Evolutionary conservation across 768 basidiomycete species (phyloP).

Genomic region (Boletus rufocinnamomeus): DNA sequence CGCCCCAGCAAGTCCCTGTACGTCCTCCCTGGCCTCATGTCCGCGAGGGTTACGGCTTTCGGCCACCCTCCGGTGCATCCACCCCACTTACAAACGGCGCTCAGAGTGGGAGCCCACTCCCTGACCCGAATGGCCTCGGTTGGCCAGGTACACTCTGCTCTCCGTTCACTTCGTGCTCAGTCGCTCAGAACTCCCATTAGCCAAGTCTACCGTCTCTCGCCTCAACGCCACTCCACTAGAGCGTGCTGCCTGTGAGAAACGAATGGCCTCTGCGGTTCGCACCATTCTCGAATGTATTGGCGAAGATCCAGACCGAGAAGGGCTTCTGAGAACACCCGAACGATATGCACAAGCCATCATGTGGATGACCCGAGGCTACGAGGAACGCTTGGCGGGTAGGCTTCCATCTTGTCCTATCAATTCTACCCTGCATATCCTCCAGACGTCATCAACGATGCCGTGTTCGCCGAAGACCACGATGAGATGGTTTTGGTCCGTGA

Average conservation of each 20-base stretch:
- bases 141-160: constrained; percentile 74
- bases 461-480: constrained; percentile 98
- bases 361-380: constrained; percentile 99
- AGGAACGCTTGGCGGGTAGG: constrained; percentile 87
- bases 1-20: constrained; percentile 16
- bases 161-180: constrained; percentile 7
- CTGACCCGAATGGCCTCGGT: constrained; percentile 74
- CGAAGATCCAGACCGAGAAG: constrained; percentile 96
- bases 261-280: constrained; percentile 81
- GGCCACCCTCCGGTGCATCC: constrained; percentile 63
- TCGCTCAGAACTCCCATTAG: constrained; percentile 41
- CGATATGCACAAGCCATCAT: constrained; percentile 95
- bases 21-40: constrained; percentile 39
- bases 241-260: constrained; percentile 67
- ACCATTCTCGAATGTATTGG: constrained; percentile 96
- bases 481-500: constrained; percentile 99
- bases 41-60: constrained; percentile 83
- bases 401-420: constrained; percentile 18
- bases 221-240: constrained; percentile 79
- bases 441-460: constrained; percentile 99
- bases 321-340: constrained; percentile 87
- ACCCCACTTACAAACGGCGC: constrained; percentile 51
- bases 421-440: constrained; percentile 19
- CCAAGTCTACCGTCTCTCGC: constrained; percentile 86
- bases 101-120: constrained; percentile 38